Evolutionary conservation across 2,329 filamentous ascomycete genomes (phyloP), one percentile per base, ranked within the genome.

Genomic region (Calonectria hongkongensis): DNA sequence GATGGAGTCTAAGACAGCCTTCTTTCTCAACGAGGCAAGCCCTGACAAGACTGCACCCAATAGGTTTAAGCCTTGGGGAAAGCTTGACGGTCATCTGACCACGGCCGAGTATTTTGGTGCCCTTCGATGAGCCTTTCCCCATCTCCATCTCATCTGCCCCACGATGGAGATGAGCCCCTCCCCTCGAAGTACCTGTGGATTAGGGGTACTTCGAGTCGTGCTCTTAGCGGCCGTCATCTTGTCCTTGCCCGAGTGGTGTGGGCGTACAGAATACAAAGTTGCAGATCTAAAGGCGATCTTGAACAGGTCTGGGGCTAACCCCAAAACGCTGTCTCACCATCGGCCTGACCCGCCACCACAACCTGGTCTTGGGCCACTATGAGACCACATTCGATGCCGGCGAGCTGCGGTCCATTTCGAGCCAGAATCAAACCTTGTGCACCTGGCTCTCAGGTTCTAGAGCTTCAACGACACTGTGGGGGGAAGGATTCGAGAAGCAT

Each of bases 251-350:
- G 58, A 21, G 64, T 54, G 62, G 56, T 56, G 63, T 68, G 41
- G 66, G 68, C 30, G 63, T 71, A 54, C 69, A 54, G 30, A 51
- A 43, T 36, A 64, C 65, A 64, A 30, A 41, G 45, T 63, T 56
- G 66, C 62, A 75, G 72, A 77, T 75, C 66, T 74, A 65, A 73
- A 62, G 66, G 60, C 65, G 62, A 77, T 77, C 70, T 74, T 73
- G 74, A 70, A 73, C 66, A 64, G 60, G 56, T 67, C 56, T 50
- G 58, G 71, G 21, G 54, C 63, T 72, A 74, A 73, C 70, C 75
- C 66, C 70, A 68, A 75, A 71, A 71, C 33, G 48, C 47, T 63
- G 58, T 70, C 75, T 73, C 65, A 74, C 56, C 73, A 70, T 75
- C 68, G 70, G 73, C 68, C 68, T 76, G 72, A 71, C 66, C 68